phyloP scores from a whole-genome alignment of 2,329 filamentous ascomycete genomes.

The Colletotrichum tamarilloi region DNA sequence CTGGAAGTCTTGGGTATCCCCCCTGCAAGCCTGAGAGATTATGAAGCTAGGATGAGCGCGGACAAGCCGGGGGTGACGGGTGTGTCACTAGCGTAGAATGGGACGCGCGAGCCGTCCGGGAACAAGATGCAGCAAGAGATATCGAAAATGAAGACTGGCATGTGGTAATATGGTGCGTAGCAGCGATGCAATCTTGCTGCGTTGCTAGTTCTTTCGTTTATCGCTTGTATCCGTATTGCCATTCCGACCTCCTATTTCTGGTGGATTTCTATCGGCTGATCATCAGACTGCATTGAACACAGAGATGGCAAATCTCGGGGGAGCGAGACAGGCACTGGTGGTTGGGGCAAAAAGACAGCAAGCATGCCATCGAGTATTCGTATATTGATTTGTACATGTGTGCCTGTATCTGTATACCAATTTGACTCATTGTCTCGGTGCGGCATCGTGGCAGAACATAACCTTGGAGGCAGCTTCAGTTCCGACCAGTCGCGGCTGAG shows the following conservation, averaged over 20 bases:
- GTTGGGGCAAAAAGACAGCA: constrained; percentile 13
- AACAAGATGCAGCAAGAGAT: constrained; percentile 18
- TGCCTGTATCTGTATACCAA: not conserved
- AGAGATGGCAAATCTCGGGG: constrained; percentile 13
- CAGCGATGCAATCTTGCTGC: constrained; percentile 8
- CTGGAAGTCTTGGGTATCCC: constrained; percentile 15
- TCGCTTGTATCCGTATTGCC: constrained; percentile 3
- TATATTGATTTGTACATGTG: not conserved
- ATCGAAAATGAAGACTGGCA: constrained; percentile 32
- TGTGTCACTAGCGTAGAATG: constrained; percentile 9
- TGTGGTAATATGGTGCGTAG: constrained; percentile 15
- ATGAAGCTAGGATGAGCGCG: constrained; percentile 17
- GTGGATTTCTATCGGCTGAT: constrained; percentile 3
- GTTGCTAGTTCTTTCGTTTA: not conserved
- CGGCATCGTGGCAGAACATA: constrained; percentile 15
- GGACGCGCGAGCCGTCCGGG: not conserved
- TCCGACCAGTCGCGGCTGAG: constrained; percentile 16
- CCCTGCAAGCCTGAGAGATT: constrained; percentile 32
- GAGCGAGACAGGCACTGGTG: not conserved
- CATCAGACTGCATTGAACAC: not conserved
- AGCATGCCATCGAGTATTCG: constrained; percentile 26
- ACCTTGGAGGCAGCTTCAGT: constrained; percentile 8
- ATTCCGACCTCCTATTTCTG: constrained; percentile 17
- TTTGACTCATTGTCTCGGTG: constrained; percentile 28
- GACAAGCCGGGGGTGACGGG: constrained; percentile 15